A percentile compares a stretch with the other conserved stretches of the same genome.
phyloP scores from a whole-genome alignment of 305 asterid species.

The Galium porrigens region DNA sequence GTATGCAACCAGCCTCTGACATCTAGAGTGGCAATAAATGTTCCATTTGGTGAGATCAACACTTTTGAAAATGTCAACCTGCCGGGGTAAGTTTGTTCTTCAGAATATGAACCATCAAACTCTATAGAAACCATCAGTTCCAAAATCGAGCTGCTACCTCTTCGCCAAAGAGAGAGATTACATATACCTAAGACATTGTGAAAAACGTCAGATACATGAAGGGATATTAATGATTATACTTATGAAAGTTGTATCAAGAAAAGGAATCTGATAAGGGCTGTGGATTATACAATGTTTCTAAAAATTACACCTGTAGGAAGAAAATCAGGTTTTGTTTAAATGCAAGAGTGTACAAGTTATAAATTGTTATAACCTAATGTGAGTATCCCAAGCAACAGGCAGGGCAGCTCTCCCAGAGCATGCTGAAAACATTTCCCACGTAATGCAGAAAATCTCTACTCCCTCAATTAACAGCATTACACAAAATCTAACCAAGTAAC shows the following conservation, averaged over 20 bases:
- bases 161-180: constrained; percentile 58
- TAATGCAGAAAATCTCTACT: not conserved
- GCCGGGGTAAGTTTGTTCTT: constrained; percentile 28
- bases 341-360: not conserved
- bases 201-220: not conserved
- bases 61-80: constrained; percentile 55
- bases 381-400: not conserved
- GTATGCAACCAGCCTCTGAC: constrained; percentile 44
- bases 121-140: constrained; percentile 39
- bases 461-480: not conserved
- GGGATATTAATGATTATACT: not conserved
- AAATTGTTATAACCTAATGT: not conserved
- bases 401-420: not conserved
- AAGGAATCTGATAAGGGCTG: not conserved
- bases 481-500: not conserved
- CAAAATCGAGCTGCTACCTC: constrained; percentile 32
- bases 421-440: too few relatives aligned
- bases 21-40: constrained; percentile 59
- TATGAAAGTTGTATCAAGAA: not conserved
- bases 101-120: constrained; percentile 52
- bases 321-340: not conserved
- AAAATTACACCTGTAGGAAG: constrained; percentile 3
- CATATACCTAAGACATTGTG: constrained; percentile 40
- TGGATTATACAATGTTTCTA: not conserved
- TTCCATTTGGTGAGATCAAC: constrained; percentile 61